A percentile compares a stretch with the other conserved stretches of the same genome.
These are phyloP conservation scores for Eleusine indica DNA, from an alignment of 176 grass and related monocot species.

Conservation along the genomic window DNA sequence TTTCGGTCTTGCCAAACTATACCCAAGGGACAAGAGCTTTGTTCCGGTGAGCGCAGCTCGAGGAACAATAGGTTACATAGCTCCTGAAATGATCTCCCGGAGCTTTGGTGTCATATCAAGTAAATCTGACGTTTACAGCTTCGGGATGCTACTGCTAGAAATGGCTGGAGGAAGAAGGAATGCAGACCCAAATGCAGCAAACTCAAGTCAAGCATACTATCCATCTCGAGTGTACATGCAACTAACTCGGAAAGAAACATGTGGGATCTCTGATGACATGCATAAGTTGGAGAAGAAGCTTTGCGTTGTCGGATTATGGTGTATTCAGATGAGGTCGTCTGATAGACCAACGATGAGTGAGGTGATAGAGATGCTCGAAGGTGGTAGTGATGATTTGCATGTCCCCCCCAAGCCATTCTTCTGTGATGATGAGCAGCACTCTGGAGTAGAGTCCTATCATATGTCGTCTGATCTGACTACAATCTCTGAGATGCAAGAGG, in stretches of 20 bases:
- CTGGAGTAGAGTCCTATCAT: not conserved
- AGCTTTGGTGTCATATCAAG: slow-evolving; percentile 48
- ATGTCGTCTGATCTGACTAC: not conserved
- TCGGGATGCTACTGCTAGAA: slow-evolving; percentile 57
- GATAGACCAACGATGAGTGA: slow-evolving; percentile 42
- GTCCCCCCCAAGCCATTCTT: slow-evolving; percentile 53
- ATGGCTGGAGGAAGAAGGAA: slow-evolving; percentile 51
- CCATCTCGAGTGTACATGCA: slow-evolving; percentile 44
- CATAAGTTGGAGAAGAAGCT: slow-evolving; percentile 42
- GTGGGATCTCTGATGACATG: slow-evolving; percentile 29
- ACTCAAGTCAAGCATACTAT: slow-evolving; percentile 43
- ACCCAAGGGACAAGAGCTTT: slow-evolving; percentile 35
- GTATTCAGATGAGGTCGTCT: slow-evolving; percentile 40
- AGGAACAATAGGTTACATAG: slow-evolving; percentile 56
- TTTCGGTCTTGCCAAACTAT: slow-evolving; percentile 59
- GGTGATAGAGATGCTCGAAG: slow-evolving; percentile 51
- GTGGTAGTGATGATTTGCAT: not conserved
- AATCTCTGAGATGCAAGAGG: not conserved
- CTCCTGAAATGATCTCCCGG: slow-evolving; percentile 40
- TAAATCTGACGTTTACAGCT: slow-evolving; percentile 54
- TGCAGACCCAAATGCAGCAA: not conserved
- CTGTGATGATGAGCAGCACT: not conserved
- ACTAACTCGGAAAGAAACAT: not conserved
- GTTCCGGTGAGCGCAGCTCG: slow-evolving; percentile 27
- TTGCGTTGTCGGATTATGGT: slow-evolving; percentile 40